These are phyloP conservation scores for Salix udensis DNA, from an alignment of 345 rosid species.

Conservation along the genomic window DNA sequence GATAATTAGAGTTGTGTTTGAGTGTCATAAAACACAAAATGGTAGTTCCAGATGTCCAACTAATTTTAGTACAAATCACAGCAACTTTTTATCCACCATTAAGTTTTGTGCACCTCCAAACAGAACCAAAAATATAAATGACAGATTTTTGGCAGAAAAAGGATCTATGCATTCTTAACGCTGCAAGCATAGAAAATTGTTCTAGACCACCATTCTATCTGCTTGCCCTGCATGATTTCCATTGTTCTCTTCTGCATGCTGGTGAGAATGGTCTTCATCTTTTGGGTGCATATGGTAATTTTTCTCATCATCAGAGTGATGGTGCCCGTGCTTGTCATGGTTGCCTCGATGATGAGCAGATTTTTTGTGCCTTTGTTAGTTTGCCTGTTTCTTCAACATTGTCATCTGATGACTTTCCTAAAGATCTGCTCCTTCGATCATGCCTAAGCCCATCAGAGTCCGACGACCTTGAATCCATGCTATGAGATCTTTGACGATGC, in stretches of 20 bases:
- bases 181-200: background rate
- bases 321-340: constrained; percentile 25
- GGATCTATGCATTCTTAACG: background rate
- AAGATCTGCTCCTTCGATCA: constrained; percentile 17
- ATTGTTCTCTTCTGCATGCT: background rate
- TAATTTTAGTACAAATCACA: background rate
- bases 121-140: background rate
- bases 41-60: background rate
- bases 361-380: constrained; percentile 26
- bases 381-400: constrained; percentile 21
- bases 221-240: constrained; percentile 12
- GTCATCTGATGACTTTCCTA: constrained; percentile 41
- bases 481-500: constrained; percentile 11
- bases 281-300: constrained; percentile 1
- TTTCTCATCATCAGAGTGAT: constrained; percentile 11
- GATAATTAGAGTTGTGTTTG: background rate
- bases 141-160: background rate
- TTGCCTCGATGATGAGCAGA: constrained; percentile 12
- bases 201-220: background rate
- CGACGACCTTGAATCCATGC: constrained; percentile 16
- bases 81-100: background rate
- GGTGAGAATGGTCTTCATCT: constrained; percentile 2
- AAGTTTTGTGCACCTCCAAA: background rate
- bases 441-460: constrained; percentile 27
- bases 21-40: background rate